A percentile compares a stretch with the other conserved stretches of the same genome.
phyloP scores from a whole-genome alignment of 2,329 filamentous ascomycete genomes.

The Ascosphaera aggregata region DNA sequence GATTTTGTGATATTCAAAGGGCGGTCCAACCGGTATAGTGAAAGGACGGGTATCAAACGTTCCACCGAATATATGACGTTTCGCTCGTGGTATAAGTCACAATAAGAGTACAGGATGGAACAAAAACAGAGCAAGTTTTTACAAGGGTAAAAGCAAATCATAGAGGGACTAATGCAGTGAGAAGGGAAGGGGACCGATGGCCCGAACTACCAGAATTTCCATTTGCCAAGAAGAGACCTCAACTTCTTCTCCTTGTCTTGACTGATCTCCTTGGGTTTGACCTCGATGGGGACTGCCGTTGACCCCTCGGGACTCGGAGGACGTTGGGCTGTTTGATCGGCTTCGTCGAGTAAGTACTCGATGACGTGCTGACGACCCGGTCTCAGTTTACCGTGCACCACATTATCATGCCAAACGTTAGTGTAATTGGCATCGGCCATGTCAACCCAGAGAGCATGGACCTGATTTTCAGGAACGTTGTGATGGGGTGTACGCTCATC shows the following conservation, averaged over 20 bases:
- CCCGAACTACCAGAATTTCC: conserved; percentile 5
- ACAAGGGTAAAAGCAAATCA: background rate
- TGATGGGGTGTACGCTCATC: conserved; percentile 7
- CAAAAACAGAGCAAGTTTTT: background rate
- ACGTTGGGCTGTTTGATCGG: background rate
- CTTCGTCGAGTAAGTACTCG: conserved; percentile 9
- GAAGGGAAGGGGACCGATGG: background rate
- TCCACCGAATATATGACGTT: too few relatives aligned
- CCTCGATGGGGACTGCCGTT: background rate
- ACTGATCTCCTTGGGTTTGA: conserved; percentile 1
- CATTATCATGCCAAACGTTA: conserved; percentile 18
- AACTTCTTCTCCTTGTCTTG: background rate
- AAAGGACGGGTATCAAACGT: too few relatives aligned
- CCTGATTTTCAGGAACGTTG: conserved; percentile 11
- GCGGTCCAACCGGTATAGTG: too few relatives aligned
- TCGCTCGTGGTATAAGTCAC: too few relatives aligned
- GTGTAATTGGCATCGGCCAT: conserved; percentile 21
- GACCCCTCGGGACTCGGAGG: background rate
- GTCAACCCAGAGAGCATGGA: conserved; percentile 24
- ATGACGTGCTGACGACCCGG: conserved; percentile 15
- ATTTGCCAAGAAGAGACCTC: conserved; percentile 3
- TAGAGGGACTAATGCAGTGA: background rate
- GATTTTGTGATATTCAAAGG: too few relatives aligned
- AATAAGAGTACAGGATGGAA: background rate
- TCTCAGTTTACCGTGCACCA: conserved; percentile 20